phyloP scores from a whole-genome alignment of 2,329 filamentous ascomycete genomes.

The Cladosporium sp. region DNA sequence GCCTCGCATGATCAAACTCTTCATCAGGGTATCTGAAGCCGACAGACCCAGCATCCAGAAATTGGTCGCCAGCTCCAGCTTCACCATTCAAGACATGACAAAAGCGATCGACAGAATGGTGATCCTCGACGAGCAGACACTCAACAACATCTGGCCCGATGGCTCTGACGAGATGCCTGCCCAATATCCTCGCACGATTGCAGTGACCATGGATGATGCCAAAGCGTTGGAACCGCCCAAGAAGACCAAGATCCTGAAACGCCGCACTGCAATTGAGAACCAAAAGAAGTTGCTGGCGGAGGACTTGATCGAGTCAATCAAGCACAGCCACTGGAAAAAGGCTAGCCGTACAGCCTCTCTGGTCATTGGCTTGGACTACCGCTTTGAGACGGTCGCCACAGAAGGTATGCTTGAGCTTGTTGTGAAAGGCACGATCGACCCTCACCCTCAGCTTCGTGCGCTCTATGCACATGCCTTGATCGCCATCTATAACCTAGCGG shows the following conservation, averaged over 20 bases:
- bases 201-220: constrained; percentile 50
- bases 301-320: constrained; percentile 73
- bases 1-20: constrained; percentile 80
- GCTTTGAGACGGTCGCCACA: constrained; percentile 85
- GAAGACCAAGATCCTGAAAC: constrained; percentile 67
- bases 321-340: constrained; percentile 91
- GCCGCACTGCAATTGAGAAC: constrained; percentile 71
- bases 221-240: constrained; percentile 58
- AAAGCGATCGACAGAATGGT: constrained; percentile 83
- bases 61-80: constrained; percentile 73
- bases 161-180: constrained; percentile 24
- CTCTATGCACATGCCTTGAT: constrained; percentile 79
- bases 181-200: constrained; percentile 29
- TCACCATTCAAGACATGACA: constrained; percentile 86
- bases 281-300: constrained; percentile 77
- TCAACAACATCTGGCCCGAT: constrained; percentile 66
- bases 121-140: constrained; percentile 65
- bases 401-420: constrained; percentile 78
- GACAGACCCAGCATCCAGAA: constrained; percentile 95
- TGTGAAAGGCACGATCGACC: constrained; percentile 76
- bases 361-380: constrained; percentile 80
- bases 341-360: constrained; percentile 85
- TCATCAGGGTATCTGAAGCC: constrained; percentile 81
- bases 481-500: constrained; percentile 72
- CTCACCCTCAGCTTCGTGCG: constrained; percentile 77